phyloP scores from a whole-genome alignment of 441 rosid species.

The Erodium chrysanthum region DNA sequence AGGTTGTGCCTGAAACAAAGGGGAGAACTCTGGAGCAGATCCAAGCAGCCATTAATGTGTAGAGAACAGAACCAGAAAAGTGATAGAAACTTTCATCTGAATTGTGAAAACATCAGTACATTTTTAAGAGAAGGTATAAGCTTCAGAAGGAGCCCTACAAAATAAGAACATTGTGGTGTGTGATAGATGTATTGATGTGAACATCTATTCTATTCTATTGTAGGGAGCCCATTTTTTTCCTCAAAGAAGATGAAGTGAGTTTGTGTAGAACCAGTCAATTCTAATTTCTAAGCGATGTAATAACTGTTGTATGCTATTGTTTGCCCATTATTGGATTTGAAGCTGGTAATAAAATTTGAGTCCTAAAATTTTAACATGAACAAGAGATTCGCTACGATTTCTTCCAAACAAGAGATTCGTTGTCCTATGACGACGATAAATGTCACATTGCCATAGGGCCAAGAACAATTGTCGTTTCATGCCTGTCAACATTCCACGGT shows the following conservation, averaged over 20 bases:
- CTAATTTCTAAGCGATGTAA: too few species aligned
- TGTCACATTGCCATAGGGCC: neutral
- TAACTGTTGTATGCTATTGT: neutral
- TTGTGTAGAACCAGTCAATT: neutral
- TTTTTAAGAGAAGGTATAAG: neutral
- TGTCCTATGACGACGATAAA: too few species aligned
- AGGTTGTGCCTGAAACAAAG: slow-evolving; percentile 69
- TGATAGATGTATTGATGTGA: neutral
- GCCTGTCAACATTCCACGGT: too few species aligned
- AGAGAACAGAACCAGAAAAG: neutral
- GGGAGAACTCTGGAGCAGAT: slow-evolving; percentile 64
- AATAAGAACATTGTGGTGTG: neutral
- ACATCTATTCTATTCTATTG: too few species aligned
- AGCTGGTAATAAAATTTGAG: too few species aligned
- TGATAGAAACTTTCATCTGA: neutral
- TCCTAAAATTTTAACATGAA: too few species aligned
- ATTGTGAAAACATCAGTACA: neutral
- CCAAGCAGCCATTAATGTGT: slow-evolving; percentile 27
- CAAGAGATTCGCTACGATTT: too few species aligned
- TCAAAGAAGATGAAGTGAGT: neutral
- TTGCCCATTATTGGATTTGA: neutral
- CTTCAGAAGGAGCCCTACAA: neutral
- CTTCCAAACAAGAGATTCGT: too few species aligned
- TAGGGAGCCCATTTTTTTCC: neutral
- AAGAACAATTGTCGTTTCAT: neutral